Evolutionary conservation across 2,329 filamentous ascomycete species (phyloP).

Genomic region (Calonectria fujianensis): DNA sequence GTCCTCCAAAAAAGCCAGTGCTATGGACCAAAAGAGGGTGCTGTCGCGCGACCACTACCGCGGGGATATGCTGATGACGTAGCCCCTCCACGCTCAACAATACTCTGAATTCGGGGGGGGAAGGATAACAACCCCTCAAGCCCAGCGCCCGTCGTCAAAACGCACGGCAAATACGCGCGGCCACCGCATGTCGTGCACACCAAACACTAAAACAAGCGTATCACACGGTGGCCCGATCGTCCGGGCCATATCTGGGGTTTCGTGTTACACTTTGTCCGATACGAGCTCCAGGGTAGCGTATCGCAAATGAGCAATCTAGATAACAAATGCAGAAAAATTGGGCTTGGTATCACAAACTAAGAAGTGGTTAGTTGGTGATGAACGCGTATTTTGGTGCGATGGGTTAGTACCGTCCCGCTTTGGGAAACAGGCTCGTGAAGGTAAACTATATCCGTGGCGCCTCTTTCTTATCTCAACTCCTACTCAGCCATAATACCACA

Average conservation of each 20-base stretch:
- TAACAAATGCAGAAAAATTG: background rate
- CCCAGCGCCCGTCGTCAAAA: background rate
- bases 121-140: background rate
- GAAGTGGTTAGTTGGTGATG: background rate
- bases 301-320: background rate
- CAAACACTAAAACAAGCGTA: background rate
- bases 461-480: background rate
- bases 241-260: background rate
- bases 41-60: slow-evolving; percentile 14
- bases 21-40: background rate
- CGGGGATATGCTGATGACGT: background rate
- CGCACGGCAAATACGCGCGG: background rate
- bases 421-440: background rate
- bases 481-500: background rate
- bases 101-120: background rate
- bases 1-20: background rate
- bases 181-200: background rate
- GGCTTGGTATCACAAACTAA: background rate
- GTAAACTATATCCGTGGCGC: background rate
- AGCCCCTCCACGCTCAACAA: background rate
- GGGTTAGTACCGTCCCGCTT: background rate
- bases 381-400: background rate
- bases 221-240: background rate
- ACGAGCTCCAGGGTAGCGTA: slow-evolving; percentile 7
- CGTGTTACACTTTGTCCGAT: background rate